A percentile compares a stretch with the other conserved stretches of the same genome.
Evolutionary conservation across 768 basidiomycete species (phyloP).

Genomic region (Calocybe gangraenosa): DNA sequence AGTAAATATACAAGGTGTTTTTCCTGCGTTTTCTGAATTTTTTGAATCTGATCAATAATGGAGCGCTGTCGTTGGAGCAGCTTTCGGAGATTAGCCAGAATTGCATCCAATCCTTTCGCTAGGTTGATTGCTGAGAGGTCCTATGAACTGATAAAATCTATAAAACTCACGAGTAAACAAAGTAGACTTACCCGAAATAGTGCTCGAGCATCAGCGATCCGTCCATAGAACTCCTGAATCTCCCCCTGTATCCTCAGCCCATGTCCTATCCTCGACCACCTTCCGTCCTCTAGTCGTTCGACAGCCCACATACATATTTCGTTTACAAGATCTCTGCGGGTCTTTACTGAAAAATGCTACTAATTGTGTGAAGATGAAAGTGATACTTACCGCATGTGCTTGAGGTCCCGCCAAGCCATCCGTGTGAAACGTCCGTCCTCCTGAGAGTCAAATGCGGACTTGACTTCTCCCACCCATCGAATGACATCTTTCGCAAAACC

Average conservation of each 20-base stretch:
- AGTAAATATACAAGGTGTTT: neutral
- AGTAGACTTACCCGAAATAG: conserved; percentile 1
- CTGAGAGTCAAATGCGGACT: neutral
- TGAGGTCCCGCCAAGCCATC: conserved; percentile 5
- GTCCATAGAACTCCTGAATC: conserved; percentile 2
- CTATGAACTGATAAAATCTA: neutral
- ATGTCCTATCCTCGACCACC: neutral
- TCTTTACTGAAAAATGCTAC: neutral
- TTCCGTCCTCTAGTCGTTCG: conserved; percentile 1
- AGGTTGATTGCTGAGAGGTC: conserved; percentile 1
- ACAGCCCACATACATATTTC: conserved; percentile 11
- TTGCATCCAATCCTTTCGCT: conserved; percentile 4
- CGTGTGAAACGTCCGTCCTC: neutral
- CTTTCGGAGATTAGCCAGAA: conserved; percentile 1
- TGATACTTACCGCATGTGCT: conserved; percentile 6
- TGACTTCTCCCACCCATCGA: neutral
- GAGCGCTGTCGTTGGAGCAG: too few relatives aligned
- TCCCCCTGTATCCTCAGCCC: neutral
- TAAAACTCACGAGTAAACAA: neutral
- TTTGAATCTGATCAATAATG: neutral
- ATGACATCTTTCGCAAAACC: conserved; percentile 7
- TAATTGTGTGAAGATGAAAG: neutral
- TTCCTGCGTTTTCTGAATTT: neutral
- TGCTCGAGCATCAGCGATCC: conserved; percentile 3
- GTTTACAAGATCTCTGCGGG: conserved; percentile 8